Conservation (phyloP, 2,329 filamentous ascomycete species). For the Zymoseptoria crescenta region DNA sequence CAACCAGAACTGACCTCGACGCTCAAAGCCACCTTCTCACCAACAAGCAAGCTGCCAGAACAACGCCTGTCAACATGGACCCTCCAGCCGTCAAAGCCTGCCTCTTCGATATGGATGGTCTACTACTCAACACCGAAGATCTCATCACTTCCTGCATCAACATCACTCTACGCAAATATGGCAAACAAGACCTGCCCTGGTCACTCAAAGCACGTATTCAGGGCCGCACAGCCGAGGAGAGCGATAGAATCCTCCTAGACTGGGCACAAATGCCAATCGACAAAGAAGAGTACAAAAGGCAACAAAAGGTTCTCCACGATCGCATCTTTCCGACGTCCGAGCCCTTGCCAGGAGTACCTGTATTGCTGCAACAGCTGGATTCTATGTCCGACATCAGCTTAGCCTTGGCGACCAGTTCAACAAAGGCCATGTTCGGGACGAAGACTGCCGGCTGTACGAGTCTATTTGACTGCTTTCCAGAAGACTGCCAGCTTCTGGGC, state of each 20-base stretch:
- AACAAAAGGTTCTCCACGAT: conserved; percentile 56
- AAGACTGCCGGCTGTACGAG: conserved; percentile 55
- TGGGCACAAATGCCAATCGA: conserved; percentile 80
- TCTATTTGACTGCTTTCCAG: conserved; percentile 52
- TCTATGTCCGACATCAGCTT: conserved; percentile 56
- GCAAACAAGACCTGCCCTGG: conserved; percentile 69
- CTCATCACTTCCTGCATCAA: conserved; percentile 75
- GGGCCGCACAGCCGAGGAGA: conserved; percentile 52
- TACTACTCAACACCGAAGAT: conserved; percentile 90
- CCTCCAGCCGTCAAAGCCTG: conserved; percentile 67
- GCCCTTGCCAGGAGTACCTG: conserved; percentile 67
- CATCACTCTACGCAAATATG: conserved; percentile 65
- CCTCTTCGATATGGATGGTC: conserved; percentile 95
- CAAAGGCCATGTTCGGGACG: conserved; percentile 60
- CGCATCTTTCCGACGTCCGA: conserved; percentile 61
- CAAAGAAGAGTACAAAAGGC: conserved; percentile 54
- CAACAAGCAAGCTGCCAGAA: neutral
- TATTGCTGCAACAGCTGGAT: conserved; percentile 45
- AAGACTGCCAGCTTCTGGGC: conserved; percentile 65
- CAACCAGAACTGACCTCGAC: too few relatives aligned
- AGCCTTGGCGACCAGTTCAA: conserved; percentile 77
- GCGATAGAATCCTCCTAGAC: conserved; percentile 55
- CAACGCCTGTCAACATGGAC: neutral
- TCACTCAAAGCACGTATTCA: conserved; percentile 79
- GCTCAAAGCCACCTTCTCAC: neutral